Percentiles rank a stretch among this genome's conserved stretches.
These are phyloP conservation scores for Xylaria longipes DNA, from an alignment of 495 filamentous ascomycete species.

Conservation along the genomic window DNA sequence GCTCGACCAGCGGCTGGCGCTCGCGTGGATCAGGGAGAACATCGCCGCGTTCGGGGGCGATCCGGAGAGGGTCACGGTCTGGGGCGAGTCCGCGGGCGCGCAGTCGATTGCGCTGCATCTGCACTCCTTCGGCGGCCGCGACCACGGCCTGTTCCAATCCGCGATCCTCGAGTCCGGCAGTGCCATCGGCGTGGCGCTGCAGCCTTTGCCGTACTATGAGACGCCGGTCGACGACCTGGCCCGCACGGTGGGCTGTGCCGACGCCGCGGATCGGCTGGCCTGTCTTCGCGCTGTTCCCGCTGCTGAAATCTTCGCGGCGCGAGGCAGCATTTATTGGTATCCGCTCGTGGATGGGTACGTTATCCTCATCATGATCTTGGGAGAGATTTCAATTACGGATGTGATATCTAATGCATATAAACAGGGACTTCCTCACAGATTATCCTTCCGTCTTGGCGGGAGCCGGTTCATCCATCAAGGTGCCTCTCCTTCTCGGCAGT, in stretches of 20 bases:
- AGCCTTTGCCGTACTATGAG: slow-evolving; percentile 6
- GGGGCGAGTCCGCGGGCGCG: slow-evolving; percentile 50
- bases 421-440: neutral
- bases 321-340: neutral
- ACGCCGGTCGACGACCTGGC: neutral
- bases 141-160: neutral
- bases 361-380: neutral
- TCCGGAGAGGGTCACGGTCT: slow-evolving; percentile 51
- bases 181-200: neutral
- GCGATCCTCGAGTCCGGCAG: neutral
- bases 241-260: neutral
- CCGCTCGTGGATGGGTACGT: slow-evolving; percentile 8
- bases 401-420: neutral
- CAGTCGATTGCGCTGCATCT: neutral
- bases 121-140: neutral
- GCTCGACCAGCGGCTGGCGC: slow-evolving; percentile 42
- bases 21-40: slow-evolving; percentile 54
- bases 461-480: slow-evolving; percentile 33
- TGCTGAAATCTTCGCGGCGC: neutral
- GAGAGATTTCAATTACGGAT: neutral
- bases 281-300: neutral
- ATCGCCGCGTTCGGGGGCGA: slow-evolving; percentile 51
- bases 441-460: slow-evolving; percentile 4
- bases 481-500: slow-evolving; percentile 61
- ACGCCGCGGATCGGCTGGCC: neutral